Percentiles rank a stretch among this genome's conserved stretches.
Evolutionary conservation across 306 rosid species (phyloP).

Genomic region (Sindora glabra): DNA sequence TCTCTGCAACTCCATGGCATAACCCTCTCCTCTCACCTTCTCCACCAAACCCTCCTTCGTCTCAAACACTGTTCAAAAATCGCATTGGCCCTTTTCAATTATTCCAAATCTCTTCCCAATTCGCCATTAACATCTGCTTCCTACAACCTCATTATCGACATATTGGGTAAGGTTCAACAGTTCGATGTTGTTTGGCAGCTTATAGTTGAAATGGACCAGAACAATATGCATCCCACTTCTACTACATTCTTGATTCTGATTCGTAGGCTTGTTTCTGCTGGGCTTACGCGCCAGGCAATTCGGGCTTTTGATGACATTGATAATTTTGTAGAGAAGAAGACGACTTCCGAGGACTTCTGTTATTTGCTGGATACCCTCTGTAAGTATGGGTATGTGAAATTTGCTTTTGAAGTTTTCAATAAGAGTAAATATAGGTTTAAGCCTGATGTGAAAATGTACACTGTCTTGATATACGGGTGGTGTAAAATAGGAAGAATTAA

Average conservation of each 20-base stretch:
- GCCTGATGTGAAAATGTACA: slow-evolving; percentile 49
- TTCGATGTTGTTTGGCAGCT: slow-evolving; percentile 84
- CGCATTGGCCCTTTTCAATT: slow-evolving; percentile 68
- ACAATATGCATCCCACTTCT: slow-evolving; percentile 24
- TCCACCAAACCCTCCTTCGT: slow-evolving; percentile 58
- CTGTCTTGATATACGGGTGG: slow-evolving; percentile 80
- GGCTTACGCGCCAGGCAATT: slow-evolving; percentile 76
- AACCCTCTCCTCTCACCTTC: slow-evolving; percentile 49
- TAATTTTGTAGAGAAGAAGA: slow-evolving; percentile 20
- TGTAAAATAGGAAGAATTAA: slow-evolving; percentile 58
- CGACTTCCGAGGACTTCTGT: slow-evolving; percentile 31
- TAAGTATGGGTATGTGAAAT: slow-evolving; percentile 64
- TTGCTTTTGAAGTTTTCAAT: slow-evolving; percentile 62
- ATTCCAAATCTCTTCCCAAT: slow-evolving; percentile 52
- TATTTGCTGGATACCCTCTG: slow-evolving; percentile 67
- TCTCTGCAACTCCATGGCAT: slow-evolving; percentile 75
- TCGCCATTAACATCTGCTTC: slow-evolving; percentile 44
- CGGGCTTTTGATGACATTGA: slow-evolving; percentile 66
- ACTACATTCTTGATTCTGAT: slow-evolving; percentile 50
- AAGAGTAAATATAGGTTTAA: slow-evolving; percentile 28
- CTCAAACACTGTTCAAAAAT: slow-evolving; percentile 65
- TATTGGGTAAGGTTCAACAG: slow-evolving; percentile 66
- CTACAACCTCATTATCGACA: slow-evolving; percentile 53
- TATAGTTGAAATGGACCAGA: slow-evolving; percentile 57
- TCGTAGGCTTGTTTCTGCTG: slow-evolving; percentile 60